Evolutionary conservation across 345 rosid genomes (phyloP), one percentile per base, ranked within the genome.

Genomic region (Alliaria petiolata): DNA sequence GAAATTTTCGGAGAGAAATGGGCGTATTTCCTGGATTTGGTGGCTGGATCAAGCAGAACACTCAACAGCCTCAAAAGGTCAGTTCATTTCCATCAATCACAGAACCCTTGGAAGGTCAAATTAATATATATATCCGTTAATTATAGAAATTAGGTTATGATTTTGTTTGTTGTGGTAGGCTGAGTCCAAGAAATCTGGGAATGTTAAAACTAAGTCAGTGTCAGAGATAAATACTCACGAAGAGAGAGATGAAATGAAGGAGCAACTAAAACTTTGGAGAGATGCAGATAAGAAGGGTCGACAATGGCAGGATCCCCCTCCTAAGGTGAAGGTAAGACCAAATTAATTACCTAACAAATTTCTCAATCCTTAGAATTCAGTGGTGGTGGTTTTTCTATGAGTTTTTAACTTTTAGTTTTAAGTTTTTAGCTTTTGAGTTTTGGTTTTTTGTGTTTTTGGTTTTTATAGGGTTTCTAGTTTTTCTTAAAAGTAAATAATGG

Each of bases 271-370:
- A 46, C 42, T 46, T 63, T 63, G 68, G 68, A 63, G 43, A 46
- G 68, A 74, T 59, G 42, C 68, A 33, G 43, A 63, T 31, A 46
- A 39, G 26, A 88, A 87, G 75, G 81, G 89, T 1, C 25, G 25
- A 19, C 79, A 75, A 15, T 91, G 95, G 92, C 19, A 25, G 14
- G 88, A 83, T 71, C 72, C 69, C 47, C 73, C 79, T 75, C 82
- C 92, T 17, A 67, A 78, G 76, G 75, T 87, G 75, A 82, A 85
- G 85, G 95, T 88, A 46, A 31, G 65, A 60, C 19, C 5, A 8
- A n/a, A 60, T 8, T 7, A n/a, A 60, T 8, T 7, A 16, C 9
- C 12, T 15, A 20, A 51, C 11, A 22, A 44, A 28, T 22, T 22
- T 22, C 25, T 22, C 25, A 22, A 22, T 22, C 25, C 25, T 22